Evolutionary conservation across 306 rosid genomes (phyloP).

Genomic region (Cicer bijugum): DNA sequence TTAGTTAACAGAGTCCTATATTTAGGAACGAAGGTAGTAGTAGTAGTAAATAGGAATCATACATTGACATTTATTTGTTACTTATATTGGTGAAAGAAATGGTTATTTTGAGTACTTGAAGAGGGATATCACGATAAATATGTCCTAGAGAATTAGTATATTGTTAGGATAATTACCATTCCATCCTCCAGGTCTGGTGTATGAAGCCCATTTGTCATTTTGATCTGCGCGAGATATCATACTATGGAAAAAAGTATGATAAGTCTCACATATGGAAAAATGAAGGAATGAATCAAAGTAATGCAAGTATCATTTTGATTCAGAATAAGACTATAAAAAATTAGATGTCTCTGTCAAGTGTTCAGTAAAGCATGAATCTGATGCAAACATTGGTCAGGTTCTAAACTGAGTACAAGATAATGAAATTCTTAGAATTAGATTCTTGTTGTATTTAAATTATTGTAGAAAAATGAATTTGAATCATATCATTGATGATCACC

Average conservation of each 20-base stretch:
- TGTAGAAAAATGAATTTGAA: background rate
- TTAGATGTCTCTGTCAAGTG: slow-evolving; percentile 4
- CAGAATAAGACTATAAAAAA: slow-evolving; percentile 14
- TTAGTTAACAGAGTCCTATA: too few species aligned
- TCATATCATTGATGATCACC: slow-evolving; percentile 47
- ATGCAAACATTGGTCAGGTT: slow-evolving; percentile 13
- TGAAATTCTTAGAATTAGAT: slow-evolving; percentile 34
- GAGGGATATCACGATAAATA: slow-evolving; percentile 7
- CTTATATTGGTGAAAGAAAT: slow-evolving; percentile 14
- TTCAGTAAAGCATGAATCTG: slow-evolving; percentile 18
- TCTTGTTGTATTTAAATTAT: slow-evolving; percentile 5
- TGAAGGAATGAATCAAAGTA: slow-evolving; percentile 6
- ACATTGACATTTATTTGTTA: background rate
- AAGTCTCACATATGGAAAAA: slow-evolving; percentile 27
- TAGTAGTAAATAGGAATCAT: slow-evolving; percentile 7
- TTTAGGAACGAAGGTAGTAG: too few species aligned
- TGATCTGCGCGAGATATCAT: slow-evolving; percentile 67
- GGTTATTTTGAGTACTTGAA: background rate
- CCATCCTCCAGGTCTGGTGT: slow-evolving; percentile 86
- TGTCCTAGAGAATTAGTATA: background rate
- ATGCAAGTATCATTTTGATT: slow-evolving; percentile 11
- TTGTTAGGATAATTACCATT: slow-evolving; percentile 56
- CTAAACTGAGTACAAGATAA: slow-evolving; percentile 9
- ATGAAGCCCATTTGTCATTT: slow-evolving; percentile 78
- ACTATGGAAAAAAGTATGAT: slow-evolving; percentile 43